phyloP scores from a whole-genome alignment of 805 yeast genomes.

The Candida methanosorbosa region DNA sequence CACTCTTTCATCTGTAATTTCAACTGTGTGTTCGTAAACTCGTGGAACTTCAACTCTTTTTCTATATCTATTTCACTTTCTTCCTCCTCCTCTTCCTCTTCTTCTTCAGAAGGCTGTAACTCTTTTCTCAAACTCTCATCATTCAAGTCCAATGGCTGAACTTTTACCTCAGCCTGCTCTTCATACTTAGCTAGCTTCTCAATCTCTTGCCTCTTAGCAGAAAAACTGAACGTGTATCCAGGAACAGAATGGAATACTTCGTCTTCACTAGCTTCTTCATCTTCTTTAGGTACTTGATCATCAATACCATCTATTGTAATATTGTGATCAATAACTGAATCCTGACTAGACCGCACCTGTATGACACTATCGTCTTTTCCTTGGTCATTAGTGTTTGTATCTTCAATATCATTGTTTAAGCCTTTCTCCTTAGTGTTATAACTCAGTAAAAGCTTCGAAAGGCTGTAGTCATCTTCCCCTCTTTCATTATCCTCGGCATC shows the following conservation, averaged over 20 bases:
- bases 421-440: too few relatives aligned
- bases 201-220: conserved; percentile 8
- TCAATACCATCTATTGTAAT: background rate
- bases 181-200: conserved; percentile 2
- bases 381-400: too few relatives aligned
- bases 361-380: too few relatives aligned
- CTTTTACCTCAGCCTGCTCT: too few relatives aligned
- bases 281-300: background rate
- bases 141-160: too few relatives aligned
- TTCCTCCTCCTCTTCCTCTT: background rate
- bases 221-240: conserved; percentile 8
- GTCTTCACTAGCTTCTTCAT: background rate
- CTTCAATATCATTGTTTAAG: too few relatives aligned
- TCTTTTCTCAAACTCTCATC: too few relatives aligned
- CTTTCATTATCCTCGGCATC: too few relatives aligned
- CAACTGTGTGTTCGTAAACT: conserved; percentile 1
- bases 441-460: too few relatives aligned
- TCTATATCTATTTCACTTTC: background rate
- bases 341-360: conserved; percentile 6
- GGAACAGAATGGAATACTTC: conserved; percentile 6
- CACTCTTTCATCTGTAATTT: conserved; percentile 21
- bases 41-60: conserved; percentile 4
- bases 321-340: too few relatives aligned
- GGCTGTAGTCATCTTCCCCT: too few relatives aligned
- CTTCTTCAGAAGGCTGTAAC: too few relatives aligned